These are phyloP conservation scores for Penicillium nordicum DNA, from an alignment of 2,329 filamentous ascomycete species.

Conservation along the genomic window DNA sequence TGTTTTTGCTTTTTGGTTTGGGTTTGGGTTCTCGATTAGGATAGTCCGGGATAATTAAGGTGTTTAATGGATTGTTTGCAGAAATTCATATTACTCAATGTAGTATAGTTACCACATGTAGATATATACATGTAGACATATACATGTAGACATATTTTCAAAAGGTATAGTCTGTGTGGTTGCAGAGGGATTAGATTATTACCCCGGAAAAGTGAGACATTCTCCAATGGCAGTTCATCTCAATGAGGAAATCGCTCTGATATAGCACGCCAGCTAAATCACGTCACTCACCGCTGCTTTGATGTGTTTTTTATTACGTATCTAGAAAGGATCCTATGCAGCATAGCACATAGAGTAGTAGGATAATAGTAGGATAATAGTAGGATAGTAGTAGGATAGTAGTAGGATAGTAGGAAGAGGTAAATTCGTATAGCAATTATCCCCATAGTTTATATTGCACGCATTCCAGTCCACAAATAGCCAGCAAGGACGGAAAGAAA, in stretches of 20 bases:
- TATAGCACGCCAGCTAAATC: conserved; percentile 1
- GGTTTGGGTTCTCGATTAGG: neutral
- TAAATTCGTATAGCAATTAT: neutral
- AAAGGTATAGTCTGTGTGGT: neutral
- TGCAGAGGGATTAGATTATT: neutral
- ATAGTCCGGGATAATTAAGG: conserved; percentile 18
- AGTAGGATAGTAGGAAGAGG: neutral
- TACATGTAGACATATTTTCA: too few relatives aligned
- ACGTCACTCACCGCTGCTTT: neutral
- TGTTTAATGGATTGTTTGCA: conserved; percentile 22
- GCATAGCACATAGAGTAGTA: too few relatives aligned
- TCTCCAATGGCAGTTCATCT: neutral
- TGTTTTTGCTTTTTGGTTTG: conserved; percentile 10
- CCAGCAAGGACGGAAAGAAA: neutral
- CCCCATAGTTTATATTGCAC: neutral
- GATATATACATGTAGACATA: too few relatives aligned
- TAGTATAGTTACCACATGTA: neutral
- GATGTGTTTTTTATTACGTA: neutral
- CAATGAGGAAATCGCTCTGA: conserved; percentile 1
- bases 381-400: too few relatives aligned
- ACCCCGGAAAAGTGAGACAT: conserved; percentile 3
- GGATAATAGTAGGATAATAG: neutral
- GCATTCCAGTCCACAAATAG: neutral
- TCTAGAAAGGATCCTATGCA: too few relatives aligned
- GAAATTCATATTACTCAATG: neutral